Conservation (phyloP, 331 rosid species). For the Rosa hybrid region DNA sequence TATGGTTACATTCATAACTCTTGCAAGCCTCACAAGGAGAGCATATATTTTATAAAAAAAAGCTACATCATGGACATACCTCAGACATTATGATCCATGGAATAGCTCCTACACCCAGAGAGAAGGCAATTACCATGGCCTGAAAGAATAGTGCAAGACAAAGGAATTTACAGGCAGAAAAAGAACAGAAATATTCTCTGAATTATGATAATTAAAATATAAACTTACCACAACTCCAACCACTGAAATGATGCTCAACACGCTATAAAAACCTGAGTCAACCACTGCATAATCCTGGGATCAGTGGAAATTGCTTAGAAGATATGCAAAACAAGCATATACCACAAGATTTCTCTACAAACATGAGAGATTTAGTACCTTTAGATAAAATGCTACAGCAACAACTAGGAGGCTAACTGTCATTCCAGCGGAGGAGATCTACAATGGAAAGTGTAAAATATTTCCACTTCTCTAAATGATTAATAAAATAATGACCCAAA, state of each 20-base stretch:
- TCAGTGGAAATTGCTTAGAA: conserved; percentile 21
- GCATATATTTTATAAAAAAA: conserved; percentile 1
- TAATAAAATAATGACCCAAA: conserved; percentile 12
- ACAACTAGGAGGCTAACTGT: conserved; percentile 68
- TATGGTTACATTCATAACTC: neutral
- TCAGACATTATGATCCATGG: conserved; percentile 99
- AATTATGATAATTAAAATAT: conserved; percentile 3
- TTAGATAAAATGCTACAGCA: conserved; percentile 64
- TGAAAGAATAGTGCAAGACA: conserved; percentile 33
- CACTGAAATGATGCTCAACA: conserved; percentile 56
- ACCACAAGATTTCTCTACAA: neutral
- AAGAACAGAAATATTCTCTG: neutral
- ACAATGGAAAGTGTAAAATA: conserved; percentile 23
- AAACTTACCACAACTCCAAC: conserved; percentile 89
- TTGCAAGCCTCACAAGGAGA: conserved; percentile 15
- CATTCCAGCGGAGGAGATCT: conserved; percentile 91
- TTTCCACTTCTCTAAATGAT: conserved; percentile 19
- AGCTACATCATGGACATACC: conserved; percentile 44
- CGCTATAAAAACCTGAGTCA: conserved; percentile 42
- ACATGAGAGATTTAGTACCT: conserved; percentile 42
- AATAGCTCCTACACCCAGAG: conserved; percentile 91
- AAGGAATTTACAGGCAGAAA: conserved; percentile 23
- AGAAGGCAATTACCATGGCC: conserved; percentile 86
- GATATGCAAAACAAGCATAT: neutral
- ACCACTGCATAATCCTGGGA: conserved; percentile 46